Base-by-base conservation (phyloP, 345 rosid genomes). In the Gossypium thurberi region DNA sequence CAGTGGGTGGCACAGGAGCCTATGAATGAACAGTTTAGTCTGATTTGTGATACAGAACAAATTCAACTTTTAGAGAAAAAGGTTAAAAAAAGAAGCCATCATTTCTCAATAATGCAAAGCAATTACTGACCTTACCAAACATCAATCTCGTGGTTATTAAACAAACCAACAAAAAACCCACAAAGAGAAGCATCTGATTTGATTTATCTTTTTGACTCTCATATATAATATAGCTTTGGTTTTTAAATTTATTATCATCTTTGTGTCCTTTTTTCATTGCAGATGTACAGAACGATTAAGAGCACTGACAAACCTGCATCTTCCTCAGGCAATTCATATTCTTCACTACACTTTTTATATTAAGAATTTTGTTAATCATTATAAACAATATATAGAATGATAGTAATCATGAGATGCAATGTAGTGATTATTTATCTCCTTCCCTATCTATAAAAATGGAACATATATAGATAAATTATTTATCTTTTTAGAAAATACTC, bases 261-360 rank as follows among this genome's bases (percentile, higher is more conserved):
- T 75, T 77, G 77, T 64, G 67, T 25, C 28, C 56, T 75, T 75
- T 5, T 78, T 64, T 71, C 58, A 42, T 70, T 42, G 73, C 86
- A 87, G 90, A 87, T 87, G 90, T 87, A 81, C 70, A 81, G 88
- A 79, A 87, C 90, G 75, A 84, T 87, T 47, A 87, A 83, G 82
- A 81, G 81, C 80, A 84, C 88, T 75, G 87, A 85, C 86, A 87
- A 80, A 62, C 80, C 85, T 81, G 80, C 85, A 70, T 80, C 84
- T 58, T 81, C 86, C 62, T 79, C 87, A 65, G 89, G 89, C 84
- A 84, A 76, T 52, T 62, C 65, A 14, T 33, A 21, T 51, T 62
- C 55, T 64, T 8, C 56, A 4, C 51, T 18, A 21, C 11, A 23
- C 47, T 57, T 44, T 42, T 18, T 52, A 46, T 46, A 46, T 46